Base-by-base conservation (phyloP, 345 rosid species). In the Populus ilicifolia region DNA sequence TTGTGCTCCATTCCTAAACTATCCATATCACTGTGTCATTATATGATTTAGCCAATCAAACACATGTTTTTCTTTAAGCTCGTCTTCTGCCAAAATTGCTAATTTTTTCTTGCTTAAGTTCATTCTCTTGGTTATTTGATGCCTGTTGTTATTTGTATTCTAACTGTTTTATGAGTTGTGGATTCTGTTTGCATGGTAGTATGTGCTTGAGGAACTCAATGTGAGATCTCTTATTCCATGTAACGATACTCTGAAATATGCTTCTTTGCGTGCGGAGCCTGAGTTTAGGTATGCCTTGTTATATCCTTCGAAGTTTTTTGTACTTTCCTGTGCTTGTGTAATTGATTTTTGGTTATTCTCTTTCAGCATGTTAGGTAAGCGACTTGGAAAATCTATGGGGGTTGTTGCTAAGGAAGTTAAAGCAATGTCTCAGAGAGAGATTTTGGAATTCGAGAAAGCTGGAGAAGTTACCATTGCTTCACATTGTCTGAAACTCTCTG, bases 351-450 rank as follows among this genome's bases (percentile, higher is more conserved):
- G 74, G 66, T 78, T 79, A 25, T 84, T 77, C 78, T 74, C 61
- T 77, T 72, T 56, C 69, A 96, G 99, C 35, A 83, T 81, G 83
- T 76, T 96, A 79, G 99, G 99, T 36, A 96, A 94, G 86, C 89
- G 96, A 76, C 94, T 96, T 67, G 98, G 99, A 67, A 96, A 90
- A 84, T 90, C 92, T 63, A 96, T 96, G 98, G 95, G 93, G 66
- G 82, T 83, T 72, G 94, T 96, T 83, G 89, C 93, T 33, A 91
- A 89, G 81, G 90, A 86, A 89, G 92, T 96, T 72, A 94, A 94
- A 81, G 83, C 89, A 44, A 88, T 96, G 98, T 89, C 94, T 74
- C 96, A 92, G 77, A 83, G 87, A 83, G 92, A 89, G 76, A 94
- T 96, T 82, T 84, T 94, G 81, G 88, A 87, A 71, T 91, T 96